Percentiles rank a stretch among this genome's conserved stretches.
Conservation (phyloP, 768 basidiomycete genomes). For the Lentinula edodes region DNA sequence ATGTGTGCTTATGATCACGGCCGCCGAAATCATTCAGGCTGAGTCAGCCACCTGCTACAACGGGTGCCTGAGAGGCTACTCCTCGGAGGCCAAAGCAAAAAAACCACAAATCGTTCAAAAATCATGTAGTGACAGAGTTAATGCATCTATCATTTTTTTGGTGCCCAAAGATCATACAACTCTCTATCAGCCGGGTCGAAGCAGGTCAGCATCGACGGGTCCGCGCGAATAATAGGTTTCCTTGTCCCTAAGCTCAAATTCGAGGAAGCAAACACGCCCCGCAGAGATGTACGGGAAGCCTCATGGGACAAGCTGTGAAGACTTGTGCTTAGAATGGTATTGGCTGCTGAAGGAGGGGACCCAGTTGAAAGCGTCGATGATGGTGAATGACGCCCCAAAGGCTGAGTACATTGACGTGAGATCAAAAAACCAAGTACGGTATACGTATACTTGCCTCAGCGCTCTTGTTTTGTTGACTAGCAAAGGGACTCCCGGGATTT, state of each 20-base stretch:
- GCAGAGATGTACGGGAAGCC: slow-evolving; percentile 25
- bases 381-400: background rate
- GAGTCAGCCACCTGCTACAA: too few species aligned
- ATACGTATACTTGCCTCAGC: background rate
- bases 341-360: slow-evolving; percentile 10
- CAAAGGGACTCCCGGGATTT: background rate
- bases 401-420: background rate
- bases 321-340: background rate
- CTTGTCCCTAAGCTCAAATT: slow-evolving; percentile 16
- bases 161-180: slow-evolving; percentile 52
- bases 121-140: background rate
- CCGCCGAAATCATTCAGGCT: background rate
- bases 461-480: slow-evolving; percentile 9
- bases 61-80: background rate
- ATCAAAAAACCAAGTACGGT: too few species aligned
- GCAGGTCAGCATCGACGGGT: slow-evolving; percentile 62
- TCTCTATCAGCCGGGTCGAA: slow-evolving; percentile 76
- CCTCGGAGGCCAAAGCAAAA: background rate
- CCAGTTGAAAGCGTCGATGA: slow-evolving; percentile 30
- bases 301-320: slow-evolving; percentile 14
- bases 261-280: slow-evolving; percentile 21
- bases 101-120: slow-evolving; percentile 5
- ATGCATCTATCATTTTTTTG: background rate
- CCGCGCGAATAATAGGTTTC: slow-evolving; percentile 50
- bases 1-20: background rate